phyloP scores from a whole-genome alignment of 2,329 filamentous ascomycete genomes.

The Apiospora arundinis region DNA sequence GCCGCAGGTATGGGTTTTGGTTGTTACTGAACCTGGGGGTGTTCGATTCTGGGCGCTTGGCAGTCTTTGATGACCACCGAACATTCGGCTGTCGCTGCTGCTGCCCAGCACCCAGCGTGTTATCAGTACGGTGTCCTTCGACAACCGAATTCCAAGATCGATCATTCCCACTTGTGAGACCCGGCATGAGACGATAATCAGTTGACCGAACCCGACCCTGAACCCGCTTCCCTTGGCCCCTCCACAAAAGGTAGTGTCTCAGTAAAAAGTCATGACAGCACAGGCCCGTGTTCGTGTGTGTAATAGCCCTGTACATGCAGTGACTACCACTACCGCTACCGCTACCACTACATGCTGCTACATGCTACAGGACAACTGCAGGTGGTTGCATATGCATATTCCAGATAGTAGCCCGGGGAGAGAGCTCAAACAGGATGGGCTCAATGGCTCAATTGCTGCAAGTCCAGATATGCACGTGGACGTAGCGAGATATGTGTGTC shows the following conservation, averaged over 20 bases:
- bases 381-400: not conserved
- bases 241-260: not conserved
- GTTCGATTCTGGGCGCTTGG: too few relatives aligned
- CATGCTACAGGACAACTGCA: not conserved
- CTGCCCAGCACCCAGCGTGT: too few relatives aligned
- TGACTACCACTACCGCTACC: too few relatives aligned
- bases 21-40: not conserved
- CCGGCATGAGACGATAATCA: conserved; percentile 11
- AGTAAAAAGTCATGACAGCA: conserved; percentile 14
- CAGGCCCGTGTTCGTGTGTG: not conserved
- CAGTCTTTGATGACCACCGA: not conserved
- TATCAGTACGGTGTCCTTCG: not conserved
- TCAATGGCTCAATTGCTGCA: not conserved
- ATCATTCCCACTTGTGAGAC: not conserved
- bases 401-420: not conserved
- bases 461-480: conserved; percentile 1
- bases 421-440: not conserved
- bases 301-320: not conserved
- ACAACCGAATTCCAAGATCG: not conserved
- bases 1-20: not conserved
- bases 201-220: not conserved
- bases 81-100: not conserved
- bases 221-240: not conserved
- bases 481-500: not conserved
- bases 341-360: too few relatives aligned